Base-by-base conservation (phyloP, 257 asterid genomes). In the Petrea volubilis region DNA sequence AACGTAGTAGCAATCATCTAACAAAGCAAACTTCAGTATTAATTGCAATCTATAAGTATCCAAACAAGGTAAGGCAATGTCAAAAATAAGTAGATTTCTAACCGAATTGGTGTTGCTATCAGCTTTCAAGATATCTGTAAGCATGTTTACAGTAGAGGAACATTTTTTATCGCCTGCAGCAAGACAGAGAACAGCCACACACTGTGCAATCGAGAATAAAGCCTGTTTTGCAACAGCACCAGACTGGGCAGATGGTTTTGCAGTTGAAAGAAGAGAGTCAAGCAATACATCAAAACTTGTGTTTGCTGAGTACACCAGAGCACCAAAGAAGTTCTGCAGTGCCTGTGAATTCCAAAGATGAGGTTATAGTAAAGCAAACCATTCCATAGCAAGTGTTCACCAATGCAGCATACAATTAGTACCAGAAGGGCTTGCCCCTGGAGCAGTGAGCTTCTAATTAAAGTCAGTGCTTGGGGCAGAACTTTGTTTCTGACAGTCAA, bases 351-450 rank as follows among this genome's bases (percentile, higher is more conserved):
- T 70, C 74, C 72, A 82, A 58, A 77, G 49, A 82, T 64, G 68
- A 43, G 68, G 74, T 77, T 68, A 77, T 49, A 7, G 38, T 10
- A 59, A 70, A 64, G 65, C 24, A 72, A 60, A 71, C 55, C 50
- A 70, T 74, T 59, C 29, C 73, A 40, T 44, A 57, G 43, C 64
- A 82, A 43, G 63, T 65, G 28, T 40, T 29, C 43, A 65, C 29
- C 13, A 72, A 47, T 29, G 56, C 66, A 71, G 57, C 41, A 70
- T 46, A 55, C 47, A 64, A 49, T 53, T 29, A 55, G 66, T 95
- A 95, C 99, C 98, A 87, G 79, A 79, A 95, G 99, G 68, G 99
- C 98, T 77, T 95, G 99, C 25, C 99, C 99, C 81, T 95, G 99
- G 66, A 95, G 96, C 82, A 95, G 81, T 46, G 99, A 83, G 74